These are phyloP conservation scores for Aspergillus conjunctus DNA, from an alignment of 495 filamentous ascomycete species.

Conservation along the genomic window DNA sequence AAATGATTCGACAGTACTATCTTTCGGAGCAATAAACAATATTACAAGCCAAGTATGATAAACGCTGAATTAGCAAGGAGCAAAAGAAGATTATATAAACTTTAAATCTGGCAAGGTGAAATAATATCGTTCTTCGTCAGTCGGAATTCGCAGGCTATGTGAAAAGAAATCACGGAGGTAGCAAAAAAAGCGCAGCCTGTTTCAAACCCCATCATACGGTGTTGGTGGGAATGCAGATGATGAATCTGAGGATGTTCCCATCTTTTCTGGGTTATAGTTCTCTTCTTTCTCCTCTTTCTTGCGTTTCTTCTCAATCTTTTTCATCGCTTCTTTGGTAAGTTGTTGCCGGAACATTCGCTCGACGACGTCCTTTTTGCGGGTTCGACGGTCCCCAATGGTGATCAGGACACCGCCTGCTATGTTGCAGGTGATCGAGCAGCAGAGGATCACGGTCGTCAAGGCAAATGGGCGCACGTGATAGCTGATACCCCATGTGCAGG, in stretches of 20 bases:
- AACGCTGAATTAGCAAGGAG: too few relatives aligned
- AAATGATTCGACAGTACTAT: too few relatives aligned
- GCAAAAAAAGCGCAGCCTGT: too few relatives aligned
- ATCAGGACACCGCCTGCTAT: slow-evolving; percentile 72
- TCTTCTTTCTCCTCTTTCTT: slow-evolving; percentile 45
- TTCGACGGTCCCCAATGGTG: slow-evolving; percentile 67
- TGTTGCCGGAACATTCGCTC: slow-evolving; percentile 73
- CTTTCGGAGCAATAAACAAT: too few relatives aligned
- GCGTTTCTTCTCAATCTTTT: slow-evolving; percentile 66
- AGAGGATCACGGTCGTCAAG: slow-evolving; percentile 75
- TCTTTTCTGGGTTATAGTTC: neutral
- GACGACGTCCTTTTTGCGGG: slow-evolving; percentile 80
- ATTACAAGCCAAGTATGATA: too few relatives aligned
- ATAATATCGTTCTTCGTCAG: too few relatives aligned
- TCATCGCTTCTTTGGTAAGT: slow-evolving; percentile 71
- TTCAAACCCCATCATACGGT: too few relatives aligned
- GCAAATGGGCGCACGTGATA: slow-evolving; percentile 65
- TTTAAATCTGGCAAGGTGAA: too few relatives aligned
- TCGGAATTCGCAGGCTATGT: too few relatives aligned
- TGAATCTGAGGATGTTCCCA: neutral
- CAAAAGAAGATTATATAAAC: too few relatives aligned
- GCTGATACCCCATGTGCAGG: slow-evolving; percentile 72
- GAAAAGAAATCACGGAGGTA: too few relatives aligned
- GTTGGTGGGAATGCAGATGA: slow-evolving; percentile 1
- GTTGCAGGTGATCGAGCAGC: slow-evolving; percentile 72